Base-by-base conservation (phyloP, 768 basidiomycete genomes). In the Tylopilus plumbeoviolaceoides region DNA sequence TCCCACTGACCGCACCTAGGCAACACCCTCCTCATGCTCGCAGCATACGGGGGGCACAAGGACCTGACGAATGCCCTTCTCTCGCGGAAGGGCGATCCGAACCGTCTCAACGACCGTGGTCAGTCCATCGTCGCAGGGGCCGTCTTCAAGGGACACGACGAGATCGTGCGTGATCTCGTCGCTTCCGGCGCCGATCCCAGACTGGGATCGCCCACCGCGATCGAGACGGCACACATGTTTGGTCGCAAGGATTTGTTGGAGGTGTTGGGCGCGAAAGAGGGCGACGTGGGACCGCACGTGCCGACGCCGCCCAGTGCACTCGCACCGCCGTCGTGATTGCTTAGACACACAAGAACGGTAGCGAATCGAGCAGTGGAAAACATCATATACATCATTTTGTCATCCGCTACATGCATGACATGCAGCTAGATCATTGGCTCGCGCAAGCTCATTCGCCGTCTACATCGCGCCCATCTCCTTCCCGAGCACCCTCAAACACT, bases 21-120 rank as follows among this genome's bases (percentile, higher is more conserved):
- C 20, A 90, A 91, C 64, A 87, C 87, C 5, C 72, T 91, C 7
- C 71, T 91, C 48, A 91, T 91, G 87, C 78, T 89, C 47, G 83
- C 85, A 4, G 79, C 88, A 2, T 91, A 91, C 62, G 71, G 81
- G 20, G 88, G 88, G 1, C 85, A 89, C 59, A 66, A 71, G 0
- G 70, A 74, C 2, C 78, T 87, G 18, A 71, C 79, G 2, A 71
- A 71, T 43, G 75, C 74, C 14, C 75, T 91, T 25, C 67, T 89
- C 44, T 59, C 69, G 7, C 75, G 77, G 31, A 78, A 79, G 3
- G 86, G 80, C 36, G 85, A 90, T 65, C 80, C 83, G 2, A 84
- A 89, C 60, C 73, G 81, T 11, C 62, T 82, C 47, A 91, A 91
- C 65, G 87, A 90, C 59, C 74, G 78, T 3, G 81, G 80, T 0